A percentile compares a stretch with the other conserved stretches of the same genome.
phyloP scores from a whole-genome alignment of 352 stramenopile genomes.

The Aphanomyces invadans region DNA sequence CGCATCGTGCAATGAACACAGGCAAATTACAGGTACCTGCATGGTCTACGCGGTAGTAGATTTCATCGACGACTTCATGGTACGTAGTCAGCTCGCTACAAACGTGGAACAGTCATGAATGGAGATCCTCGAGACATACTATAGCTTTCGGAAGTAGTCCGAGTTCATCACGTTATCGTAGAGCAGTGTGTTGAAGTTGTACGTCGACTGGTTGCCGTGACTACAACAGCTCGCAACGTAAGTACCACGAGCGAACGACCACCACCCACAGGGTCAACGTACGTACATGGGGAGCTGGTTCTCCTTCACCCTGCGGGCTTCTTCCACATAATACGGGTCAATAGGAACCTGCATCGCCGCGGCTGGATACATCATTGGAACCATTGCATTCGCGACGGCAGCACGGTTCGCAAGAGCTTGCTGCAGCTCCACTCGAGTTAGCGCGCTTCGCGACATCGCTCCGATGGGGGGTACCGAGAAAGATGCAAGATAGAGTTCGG shows the following conservation, averaged over 20 bases:
- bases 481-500: background rate
- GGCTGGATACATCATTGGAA: slow-evolving; percentile 34
- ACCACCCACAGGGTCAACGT: background rate
- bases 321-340: slow-evolving; percentile 26
- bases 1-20: too few species aligned
- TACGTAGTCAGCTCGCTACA: slow-evolving; percentile 87
- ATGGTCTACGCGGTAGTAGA: slow-evolving; percentile 84
- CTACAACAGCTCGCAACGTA: slow-evolving; percentile 27
- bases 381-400: slow-evolving; percentile 27
- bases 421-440: slow-evolving; percentile 55
- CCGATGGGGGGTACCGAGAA: background rate
- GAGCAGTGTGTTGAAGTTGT: slow-evolving; percentile 95
- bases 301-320: slow-evolving; percentile 53
- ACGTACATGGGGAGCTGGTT: slow-evolving; percentile 69
- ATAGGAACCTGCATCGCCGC: background rate
- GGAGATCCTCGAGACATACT: slow-evolving; percentile 40
- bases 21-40: slow-evolving; percentile 50
- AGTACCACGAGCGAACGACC: background rate
- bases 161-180: slow-evolving; percentile 93
- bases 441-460: slow-evolving; percentile 64
- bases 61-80: slow-evolving; percentile 94
- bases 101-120: background rate
- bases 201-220: slow-evolving; percentile 85
- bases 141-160: slow-evolving; percentile 94
- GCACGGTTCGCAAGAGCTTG: slow-evolving; percentile 41